Conservation (phyloP, 2,329 filamentous ascomycete genomes). For the Tetracladium maxilliforme region DNA sequence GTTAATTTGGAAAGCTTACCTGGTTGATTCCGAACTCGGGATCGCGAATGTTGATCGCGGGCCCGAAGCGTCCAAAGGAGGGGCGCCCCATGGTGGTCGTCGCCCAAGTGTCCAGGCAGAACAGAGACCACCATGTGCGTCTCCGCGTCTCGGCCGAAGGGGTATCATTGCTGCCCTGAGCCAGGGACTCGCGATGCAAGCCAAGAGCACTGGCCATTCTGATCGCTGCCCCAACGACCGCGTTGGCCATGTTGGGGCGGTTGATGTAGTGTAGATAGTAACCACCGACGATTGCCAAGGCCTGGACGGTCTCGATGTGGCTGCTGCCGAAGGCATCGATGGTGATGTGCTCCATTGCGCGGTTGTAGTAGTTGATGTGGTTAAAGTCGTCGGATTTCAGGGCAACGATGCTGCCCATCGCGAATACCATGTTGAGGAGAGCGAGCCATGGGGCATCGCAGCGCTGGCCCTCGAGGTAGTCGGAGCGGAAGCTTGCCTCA, state of each 20-base stretch:
- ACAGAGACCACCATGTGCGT: conserved; percentile 62
- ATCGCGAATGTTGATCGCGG: conserved; percentile 49
- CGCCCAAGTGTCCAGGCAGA: conserved; percentile 62
- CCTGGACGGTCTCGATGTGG: conserved; percentile 60
- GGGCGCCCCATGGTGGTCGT: conserved; percentile 57
- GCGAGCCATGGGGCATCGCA: conserved; percentile 58
- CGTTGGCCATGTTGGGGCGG: conserved; percentile 62
- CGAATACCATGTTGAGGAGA: conserved; percentile 62
- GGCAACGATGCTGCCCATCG: conserved; percentile 57
- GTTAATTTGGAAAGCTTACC: conserved; percentile 10
- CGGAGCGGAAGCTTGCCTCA: conserved; percentile 52
- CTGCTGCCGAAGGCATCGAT: conserved; percentile 56
- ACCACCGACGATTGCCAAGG: conserved; percentile 55
- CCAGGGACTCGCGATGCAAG: conserved; percentile 47
- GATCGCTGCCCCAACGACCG: conserved; percentile 54
- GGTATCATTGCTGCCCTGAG: conserved; percentile 25
- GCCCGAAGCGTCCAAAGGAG: conserved; percentile 52
- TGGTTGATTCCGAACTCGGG: conserved; percentile 27
- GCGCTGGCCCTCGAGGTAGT: conserved; percentile 45
- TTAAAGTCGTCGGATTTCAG: conserved; percentile 44
- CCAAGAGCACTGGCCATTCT: conserved; percentile 64
- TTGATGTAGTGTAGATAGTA: conserved; percentile 71
- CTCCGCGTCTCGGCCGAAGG: conserved; percentile 44
- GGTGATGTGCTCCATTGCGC: conserved; percentile 49
- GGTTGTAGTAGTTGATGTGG: conserved; percentile 56